Conservation (phyloP, 2,329 filamentous ascomycete genomes). For the Falciphora oryzae region DNA sequence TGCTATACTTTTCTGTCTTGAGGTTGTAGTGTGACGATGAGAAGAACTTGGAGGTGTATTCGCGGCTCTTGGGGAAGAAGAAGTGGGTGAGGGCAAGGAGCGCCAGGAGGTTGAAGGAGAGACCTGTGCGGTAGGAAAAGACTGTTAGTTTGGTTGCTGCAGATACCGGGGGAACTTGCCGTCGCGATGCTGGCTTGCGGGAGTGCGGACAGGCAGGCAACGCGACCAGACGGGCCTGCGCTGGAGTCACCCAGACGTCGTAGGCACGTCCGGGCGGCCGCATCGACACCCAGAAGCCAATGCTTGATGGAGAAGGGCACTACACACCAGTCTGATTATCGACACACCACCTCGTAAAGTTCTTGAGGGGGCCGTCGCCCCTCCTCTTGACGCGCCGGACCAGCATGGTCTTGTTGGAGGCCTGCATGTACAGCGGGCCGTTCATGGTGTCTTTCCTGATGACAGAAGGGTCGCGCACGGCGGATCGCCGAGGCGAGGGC, state of each 20-base stretch:
- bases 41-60: constrained; percentile 83
- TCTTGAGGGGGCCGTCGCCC: constrained; percentile 55
- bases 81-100: constrained; percentile 77
- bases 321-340: constrained; percentile 73
- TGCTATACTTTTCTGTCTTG: constrained; percentile 61
- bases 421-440: constrained; percentile 53
- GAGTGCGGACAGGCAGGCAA: background rate
- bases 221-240: background rate
- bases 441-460: constrained; percentile 41
- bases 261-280: background rate
- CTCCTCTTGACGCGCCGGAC: constrained; percentile 55
- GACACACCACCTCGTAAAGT: constrained; percentile 63
- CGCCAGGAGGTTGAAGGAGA: constrained; percentile 79
- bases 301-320: background rate
- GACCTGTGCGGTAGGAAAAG: constrained; percentile 43
- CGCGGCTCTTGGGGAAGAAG: constrained; percentile 73
- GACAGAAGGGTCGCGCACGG: constrained; percentile 23
- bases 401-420: constrained; percentile 45
- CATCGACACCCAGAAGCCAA: background rate
- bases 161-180: background rate
- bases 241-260: background rate
- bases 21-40: constrained; percentile 77
- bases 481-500: constrained; percentile 15
- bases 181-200: too few relatives aligned
- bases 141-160: background rate